These are phyloP conservation scores for Trichoderma gracile DNA, from an alignment of 2,329 filamentous ascomycete genomes.

Conservation along the genomic window DNA sequence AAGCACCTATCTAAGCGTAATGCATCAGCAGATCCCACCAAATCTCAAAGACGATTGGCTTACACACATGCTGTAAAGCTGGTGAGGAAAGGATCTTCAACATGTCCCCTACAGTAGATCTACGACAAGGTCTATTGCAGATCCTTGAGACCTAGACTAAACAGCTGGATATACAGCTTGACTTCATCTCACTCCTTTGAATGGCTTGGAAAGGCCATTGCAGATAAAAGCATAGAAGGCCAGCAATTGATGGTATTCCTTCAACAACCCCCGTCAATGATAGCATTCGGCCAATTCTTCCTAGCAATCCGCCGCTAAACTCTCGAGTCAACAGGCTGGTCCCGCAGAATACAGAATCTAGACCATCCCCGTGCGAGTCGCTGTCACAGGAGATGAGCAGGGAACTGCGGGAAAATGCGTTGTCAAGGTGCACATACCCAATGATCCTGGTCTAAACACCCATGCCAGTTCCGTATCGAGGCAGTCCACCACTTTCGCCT, in stretches of 20 bases:
- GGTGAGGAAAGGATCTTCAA: background rate
- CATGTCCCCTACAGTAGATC: background rate
- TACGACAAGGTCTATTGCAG: background rate
- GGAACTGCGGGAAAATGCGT: no score
- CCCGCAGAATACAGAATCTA: no score
- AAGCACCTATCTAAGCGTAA: background rate
- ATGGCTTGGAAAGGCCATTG: background rate
- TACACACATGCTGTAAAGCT: background rate
- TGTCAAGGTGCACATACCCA: no score
- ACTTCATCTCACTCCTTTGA: background rate
- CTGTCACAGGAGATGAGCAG: no score
- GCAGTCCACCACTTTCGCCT: no score
- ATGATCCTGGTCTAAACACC: no score
- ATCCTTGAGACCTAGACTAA: background rate
- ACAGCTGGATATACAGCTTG: background rate
- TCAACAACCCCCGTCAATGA: background rate
- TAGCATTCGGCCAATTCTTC: background rate
- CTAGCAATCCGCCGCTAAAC: no score
- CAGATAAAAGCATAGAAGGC: background rate
- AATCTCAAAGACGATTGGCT: background rate
- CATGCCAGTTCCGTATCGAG: no score
- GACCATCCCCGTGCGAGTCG: no score
- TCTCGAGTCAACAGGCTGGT: no score
- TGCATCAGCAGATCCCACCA: background rate
- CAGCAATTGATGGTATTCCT: background rate